These are phyloP conservation scores for Picocystis salinarum DNA, from an alignment of 139 green algal species.

Conservation along the genomic window DNA sequence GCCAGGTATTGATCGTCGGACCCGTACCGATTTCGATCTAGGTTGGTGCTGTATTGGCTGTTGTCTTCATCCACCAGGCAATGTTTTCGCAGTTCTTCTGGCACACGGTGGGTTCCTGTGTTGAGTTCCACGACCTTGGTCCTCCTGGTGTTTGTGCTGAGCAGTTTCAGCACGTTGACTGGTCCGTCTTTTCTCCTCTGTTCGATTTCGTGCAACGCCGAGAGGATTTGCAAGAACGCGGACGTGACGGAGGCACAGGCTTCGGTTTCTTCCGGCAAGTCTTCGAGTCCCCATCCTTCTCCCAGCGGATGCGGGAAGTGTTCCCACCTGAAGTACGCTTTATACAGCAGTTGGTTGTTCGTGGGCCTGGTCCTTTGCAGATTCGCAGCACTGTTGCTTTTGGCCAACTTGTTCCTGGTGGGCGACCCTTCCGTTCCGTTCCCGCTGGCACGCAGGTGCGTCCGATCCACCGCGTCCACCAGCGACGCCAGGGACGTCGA, in stretches of 20 bases:
- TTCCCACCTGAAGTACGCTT: conserved; percentile 68
- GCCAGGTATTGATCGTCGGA: conserved; percentile 87
- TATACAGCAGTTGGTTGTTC: conserved; percentile 89
- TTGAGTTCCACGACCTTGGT: conserved; percentile 85
- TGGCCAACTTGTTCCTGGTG: no score
- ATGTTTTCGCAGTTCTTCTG: conserved; percentile 74
- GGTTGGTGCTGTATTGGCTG: conserved; percentile 78
- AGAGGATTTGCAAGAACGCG: conserved; percentile 71
- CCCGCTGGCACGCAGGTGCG: no score
- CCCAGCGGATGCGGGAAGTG: conserved; percentile 48
- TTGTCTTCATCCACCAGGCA: conserved; percentile 53
- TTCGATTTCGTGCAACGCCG: conserved; percentile 54
- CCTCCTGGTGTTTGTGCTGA: conserved; percentile 67
- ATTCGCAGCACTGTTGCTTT: no score
- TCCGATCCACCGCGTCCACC: no score
- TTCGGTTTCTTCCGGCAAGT: conserved; percentile 55
- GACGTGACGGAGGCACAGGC: conserved; percentile 78
- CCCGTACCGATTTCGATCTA: conserved; percentile 89
- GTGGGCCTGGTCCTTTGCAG: conserved; percentile 42
- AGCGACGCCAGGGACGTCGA: no score
- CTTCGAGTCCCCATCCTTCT: conserved; percentile 5
- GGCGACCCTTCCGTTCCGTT: no score
- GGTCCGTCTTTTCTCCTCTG: conserved; percentile 9
- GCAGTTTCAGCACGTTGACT: conserved; percentile 46
- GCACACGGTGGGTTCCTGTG: conserved; percentile 67